A percentile compares a stretch with the other conserved stretches of the same genome.
Conservation (phyloP, 805 yeast species). For the Teunomyces panamensis region DNA sequence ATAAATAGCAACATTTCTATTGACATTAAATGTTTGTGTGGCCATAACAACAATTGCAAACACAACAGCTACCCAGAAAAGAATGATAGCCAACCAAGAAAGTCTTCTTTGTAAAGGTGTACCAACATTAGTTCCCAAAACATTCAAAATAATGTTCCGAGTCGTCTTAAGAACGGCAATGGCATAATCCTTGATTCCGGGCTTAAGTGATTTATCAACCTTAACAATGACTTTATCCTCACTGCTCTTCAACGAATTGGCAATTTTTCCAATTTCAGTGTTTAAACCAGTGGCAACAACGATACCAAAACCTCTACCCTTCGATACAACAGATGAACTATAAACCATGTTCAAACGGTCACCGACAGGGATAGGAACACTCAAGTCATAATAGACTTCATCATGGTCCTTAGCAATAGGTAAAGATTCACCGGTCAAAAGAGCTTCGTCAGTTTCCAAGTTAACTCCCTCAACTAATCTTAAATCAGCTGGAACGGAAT, state of each 20-base stretch:
- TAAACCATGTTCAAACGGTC: constrained; percentile 34
- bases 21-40: constrained; percentile 31
- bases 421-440: constrained; percentile 40
- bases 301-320: constrained; percentile 42
- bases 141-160: constrained; percentile 41
- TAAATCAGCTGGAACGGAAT: constrained; percentile 43
- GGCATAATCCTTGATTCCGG: constrained; percentile 34
- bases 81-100: constrained; percentile 48
- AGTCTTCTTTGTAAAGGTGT: constrained; percentile 47
- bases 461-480: constrained; percentile 33
- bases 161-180: constrained; percentile 35
- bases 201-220: constrained; percentile 37
- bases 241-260: constrained; percentile 25
- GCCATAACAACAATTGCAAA: constrained; percentile 40
- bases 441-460: constrained; percentile 44
- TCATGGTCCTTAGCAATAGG: constrained; percentile 33
- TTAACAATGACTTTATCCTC: constrained; percentile 21
- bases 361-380: constrained; percentile 34
- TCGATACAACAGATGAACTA: constrained; percentile 38
- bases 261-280: constrained; percentile 44
- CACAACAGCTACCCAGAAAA: constrained; percentile 44
- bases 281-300: constrained; percentile 36
- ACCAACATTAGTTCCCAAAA: constrained; percentile 46
- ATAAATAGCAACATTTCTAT: constrained; percentile 35
- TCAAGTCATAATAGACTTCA: constrained; percentile 36